A percentile compares a stretch with the other conserved stretches of the same genome.
Evolutionary conservation across 495 filamentous ascomycete genomes (phyloP).

Genomic region (Neurospora hispaniola): DNA sequence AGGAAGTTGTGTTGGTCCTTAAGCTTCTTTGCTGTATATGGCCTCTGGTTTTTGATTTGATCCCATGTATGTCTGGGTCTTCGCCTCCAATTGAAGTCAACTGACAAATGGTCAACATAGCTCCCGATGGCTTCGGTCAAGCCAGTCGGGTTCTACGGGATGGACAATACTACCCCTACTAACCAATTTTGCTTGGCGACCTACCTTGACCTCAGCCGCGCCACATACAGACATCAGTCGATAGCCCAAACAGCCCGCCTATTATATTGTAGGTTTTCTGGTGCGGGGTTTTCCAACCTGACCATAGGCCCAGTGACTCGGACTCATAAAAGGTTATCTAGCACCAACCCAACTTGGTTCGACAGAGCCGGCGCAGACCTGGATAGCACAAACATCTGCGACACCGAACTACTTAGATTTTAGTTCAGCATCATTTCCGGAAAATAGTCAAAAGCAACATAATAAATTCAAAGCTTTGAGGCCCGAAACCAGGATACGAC

Average conservation of each 20-base stretch:
- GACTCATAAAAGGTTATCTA: neutral
- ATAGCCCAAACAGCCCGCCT: neutral
- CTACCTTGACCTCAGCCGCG: neutral
- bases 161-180: neutral
- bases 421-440: neutral
- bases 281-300: neutral
- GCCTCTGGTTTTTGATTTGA: neutral
- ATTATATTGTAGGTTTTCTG: neutral
- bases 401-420: neutral
- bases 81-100: neutral
- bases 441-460: neutral
- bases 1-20: neutral
- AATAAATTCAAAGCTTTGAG: neutral
- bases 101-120: neutral
- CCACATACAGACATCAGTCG: neutral
- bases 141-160: neutral
- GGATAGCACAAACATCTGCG: neutral
- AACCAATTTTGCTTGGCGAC: neutral
- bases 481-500: neutral
- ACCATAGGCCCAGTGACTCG: neutral
- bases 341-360: neutral
- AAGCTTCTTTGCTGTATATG: neutral
- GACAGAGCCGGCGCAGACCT: neutral
- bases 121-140: neutral
- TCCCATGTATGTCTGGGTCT: too few relatives aligned